Evolutionary conservation across 768 basidiomycete species (phyloP), one percentile per base, ranked within the genome.

Genomic region (Peribolospora kevripleyi): DNA sequence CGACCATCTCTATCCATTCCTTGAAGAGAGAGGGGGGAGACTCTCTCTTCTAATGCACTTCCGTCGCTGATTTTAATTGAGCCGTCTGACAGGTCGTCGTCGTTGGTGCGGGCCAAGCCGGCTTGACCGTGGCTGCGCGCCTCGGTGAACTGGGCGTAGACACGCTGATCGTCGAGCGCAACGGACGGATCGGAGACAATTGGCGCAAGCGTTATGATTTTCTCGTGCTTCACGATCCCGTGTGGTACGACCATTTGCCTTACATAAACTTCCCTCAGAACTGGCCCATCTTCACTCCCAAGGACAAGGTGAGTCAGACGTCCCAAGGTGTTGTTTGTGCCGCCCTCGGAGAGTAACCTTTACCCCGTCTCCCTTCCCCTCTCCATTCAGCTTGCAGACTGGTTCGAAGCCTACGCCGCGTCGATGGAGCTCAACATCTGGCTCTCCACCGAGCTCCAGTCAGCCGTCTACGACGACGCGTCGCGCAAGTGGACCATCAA

Each of bases 91-190:
- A 25, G 25, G 25, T 25, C 25, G 25, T 25, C 13, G 4, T 6
- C 7, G 66, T 81, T 14, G 78, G 79, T 8, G 79, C 72, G 0
- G 80, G 79, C 0, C 82, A 82, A 55, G 74, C 73, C 58, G 83
- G 81, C 1, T 66, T 78, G 42, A 74, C 73, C 7, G 60, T 76
- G 2, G 80, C 81, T 0, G 79, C 79, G 2, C 70, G 79, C n/a
- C 70, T 81, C 54, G 78, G 78, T 61, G 70, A 69, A 46, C 67
- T 82, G 37, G 75, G 73, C 14, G 66, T 84, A 9, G 61, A 69
- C 1, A 68, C 72, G 1, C 66, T 85, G 7, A 66, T 84, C 10
- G 68, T 84, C 50, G 83, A 86, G 63, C 49, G 37, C 13, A 57
- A 59, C 39, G 55, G 58, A 36, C 58, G 66, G 37, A 60, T 67